Evolutionary conservation across 495 filamentous ascomycete genomes (phyloP).

Genomic region (Aspergillus taichungensis): DNA sequence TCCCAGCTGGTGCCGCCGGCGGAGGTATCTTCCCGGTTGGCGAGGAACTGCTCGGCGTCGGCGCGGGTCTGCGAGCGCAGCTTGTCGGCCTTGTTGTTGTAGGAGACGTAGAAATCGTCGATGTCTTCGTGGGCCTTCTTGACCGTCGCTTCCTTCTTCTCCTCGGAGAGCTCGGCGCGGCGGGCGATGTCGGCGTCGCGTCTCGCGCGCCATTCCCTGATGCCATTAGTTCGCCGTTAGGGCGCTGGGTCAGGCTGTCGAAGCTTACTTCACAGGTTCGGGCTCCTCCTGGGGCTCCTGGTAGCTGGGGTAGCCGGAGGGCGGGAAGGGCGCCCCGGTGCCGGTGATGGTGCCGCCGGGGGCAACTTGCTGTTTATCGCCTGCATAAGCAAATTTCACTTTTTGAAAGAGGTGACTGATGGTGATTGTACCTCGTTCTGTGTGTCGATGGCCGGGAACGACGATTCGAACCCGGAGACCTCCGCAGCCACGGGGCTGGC

Average conservation of each 20-base stretch:
- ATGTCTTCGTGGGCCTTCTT: constrained; percentile 81
- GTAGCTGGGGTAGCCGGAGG: constrained; percentile 42
- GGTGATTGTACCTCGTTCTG: constrained; percentile 73
- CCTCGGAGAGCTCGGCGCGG: constrained; percentile 65
- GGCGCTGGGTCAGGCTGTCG: not conserved
- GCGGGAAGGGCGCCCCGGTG: constrained; percentile 63
- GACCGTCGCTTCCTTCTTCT: constrained; percentile 72
- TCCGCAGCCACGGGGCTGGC: constrained; percentile 40
- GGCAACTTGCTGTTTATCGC: constrained; percentile 56
- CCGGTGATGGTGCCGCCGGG: constrained; percentile 86
- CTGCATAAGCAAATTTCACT: too few relatives aligned
- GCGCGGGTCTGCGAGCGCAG: constrained; percentile 68
- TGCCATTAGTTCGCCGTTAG: too few relatives aligned
- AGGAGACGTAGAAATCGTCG: constrained; percentile 99
- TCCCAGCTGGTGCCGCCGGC: constrained; percentile 97
- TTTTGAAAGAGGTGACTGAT: too few relatives aligned
- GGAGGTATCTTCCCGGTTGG: constrained; percentile 79
- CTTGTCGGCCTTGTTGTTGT: constrained; percentile 96
- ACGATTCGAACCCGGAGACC: constrained; percentile 70
- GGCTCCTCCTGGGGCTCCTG: constrained; percentile 64
- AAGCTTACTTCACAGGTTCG: constrained; percentile 63
- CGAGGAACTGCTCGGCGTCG: constrained; percentile 92
- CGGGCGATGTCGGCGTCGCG: constrained; percentile 68
- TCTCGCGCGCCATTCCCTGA: constrained; percentile 79
- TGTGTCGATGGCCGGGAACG: constrained; percentile 76